Evolutionary conservation across 73 alveolate genomes (phyloP).

Genomic region (Paramecium octaurelia): DNA sequence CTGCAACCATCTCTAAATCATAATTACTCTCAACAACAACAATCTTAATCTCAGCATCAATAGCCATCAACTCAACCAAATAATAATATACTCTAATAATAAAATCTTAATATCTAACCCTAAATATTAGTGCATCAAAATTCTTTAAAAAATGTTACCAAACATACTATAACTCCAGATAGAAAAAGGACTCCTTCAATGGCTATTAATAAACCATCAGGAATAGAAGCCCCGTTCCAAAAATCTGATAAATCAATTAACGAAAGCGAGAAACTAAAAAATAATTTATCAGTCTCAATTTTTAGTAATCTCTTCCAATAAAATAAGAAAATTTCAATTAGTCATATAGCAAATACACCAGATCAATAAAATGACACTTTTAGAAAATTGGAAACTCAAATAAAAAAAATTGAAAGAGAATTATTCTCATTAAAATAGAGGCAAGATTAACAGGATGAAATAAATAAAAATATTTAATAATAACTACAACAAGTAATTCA

Average conservation of each 20-base stretch:
- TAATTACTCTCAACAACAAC: not conserved
- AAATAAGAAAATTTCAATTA: slow-evolving; percentile 6
- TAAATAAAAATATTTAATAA: not conserved
- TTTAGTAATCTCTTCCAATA: not conserved
- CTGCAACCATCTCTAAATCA: not conserved
- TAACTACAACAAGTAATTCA: not conserved
- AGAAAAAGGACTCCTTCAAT: slow-evolving; percentile 25
- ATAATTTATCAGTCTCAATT: slow-evolving; percentile 8
- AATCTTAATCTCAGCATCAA: not conserved
- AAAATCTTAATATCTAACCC: not conserved
- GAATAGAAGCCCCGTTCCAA: not conserved
- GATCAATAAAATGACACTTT: not conserved
- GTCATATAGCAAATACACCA: not conserved
- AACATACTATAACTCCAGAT: slow-evolving; percentile 32
- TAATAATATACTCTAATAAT: not conserved
- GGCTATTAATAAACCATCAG: not conserved
- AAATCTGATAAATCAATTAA: not conserved
- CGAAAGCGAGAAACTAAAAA: not conserved
- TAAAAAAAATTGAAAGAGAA: not conserved
- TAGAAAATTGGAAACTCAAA: not conserved
- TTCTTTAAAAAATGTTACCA: not conserved
- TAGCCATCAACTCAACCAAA: not conserved
- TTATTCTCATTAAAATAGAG: not conserved
- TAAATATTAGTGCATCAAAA: not conserved
- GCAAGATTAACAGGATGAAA: not conserved